Conservation (phyloP, 257 asterid species). For the Solanum clarkiae region DNA sequence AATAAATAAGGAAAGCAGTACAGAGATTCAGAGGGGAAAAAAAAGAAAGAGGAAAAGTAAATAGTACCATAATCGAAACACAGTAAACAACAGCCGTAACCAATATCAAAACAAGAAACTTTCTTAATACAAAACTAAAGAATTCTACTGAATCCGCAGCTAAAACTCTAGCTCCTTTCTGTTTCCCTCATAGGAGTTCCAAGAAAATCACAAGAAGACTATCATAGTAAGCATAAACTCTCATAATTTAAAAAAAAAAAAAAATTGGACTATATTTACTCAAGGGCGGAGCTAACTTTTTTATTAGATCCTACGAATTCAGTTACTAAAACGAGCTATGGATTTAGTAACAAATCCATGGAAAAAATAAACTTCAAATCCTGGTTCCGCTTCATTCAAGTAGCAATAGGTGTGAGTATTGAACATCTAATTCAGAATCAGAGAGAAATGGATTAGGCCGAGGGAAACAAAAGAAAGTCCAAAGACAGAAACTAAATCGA, state of each 20-base stretch:
- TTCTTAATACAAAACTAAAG: background rate
- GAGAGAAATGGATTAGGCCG: slow-evolving; percentile 16
- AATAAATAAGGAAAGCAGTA: background rate
- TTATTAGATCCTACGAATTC: background rate
- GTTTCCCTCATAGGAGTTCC: background rate
- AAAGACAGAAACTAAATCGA: slow-evolving; percentile 55
- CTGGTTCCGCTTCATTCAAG: background rate
- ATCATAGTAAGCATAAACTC: background rate
- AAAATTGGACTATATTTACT: background rate
- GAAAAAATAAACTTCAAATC: background rate
- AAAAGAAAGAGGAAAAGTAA: too few species aligned
- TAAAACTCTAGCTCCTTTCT: background rate
- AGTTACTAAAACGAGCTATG: background rate
- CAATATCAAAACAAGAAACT: background rate
- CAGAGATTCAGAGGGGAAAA: too few species aligned
- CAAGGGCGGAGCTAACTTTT: background rate
- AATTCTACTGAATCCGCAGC: background rate
- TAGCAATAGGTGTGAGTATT: background rate
- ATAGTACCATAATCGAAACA: too few species aligned
- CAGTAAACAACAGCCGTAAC: too few species aligned
- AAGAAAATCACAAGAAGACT: background rate
- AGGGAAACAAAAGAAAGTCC: slow-evolving; percentile 67
- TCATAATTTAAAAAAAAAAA: background rate
- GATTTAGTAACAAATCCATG: background rate
- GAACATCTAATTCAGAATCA: background rate